Base-by-base conservation (phyloP, 768 basidiomycete species). In the Mycena pura region DNA sequence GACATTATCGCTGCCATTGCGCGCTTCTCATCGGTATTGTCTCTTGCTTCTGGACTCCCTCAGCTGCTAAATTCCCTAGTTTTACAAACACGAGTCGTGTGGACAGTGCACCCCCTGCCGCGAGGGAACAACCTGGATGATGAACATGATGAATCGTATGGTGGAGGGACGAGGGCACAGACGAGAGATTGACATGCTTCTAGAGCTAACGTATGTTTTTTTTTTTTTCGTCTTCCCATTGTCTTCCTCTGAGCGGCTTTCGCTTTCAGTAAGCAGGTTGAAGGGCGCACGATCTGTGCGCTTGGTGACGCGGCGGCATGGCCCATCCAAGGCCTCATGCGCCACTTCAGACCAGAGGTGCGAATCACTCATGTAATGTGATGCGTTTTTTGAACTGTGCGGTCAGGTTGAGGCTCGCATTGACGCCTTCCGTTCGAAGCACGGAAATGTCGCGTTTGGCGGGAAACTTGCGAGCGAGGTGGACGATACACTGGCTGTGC, bases 141-240 rank as follows among this genome's bases (percentile, higher is more conserved):
- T 91, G 87, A 96, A 98, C 77, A 98, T 99, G 95, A 99, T 99
- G 96, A 86, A 94, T 73, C 89, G 96, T 45, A 87, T 99, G 82
- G 93, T 92, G 17, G 91, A 93, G 71, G 96, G 96, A 3, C 86
- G 96, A 11, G 93, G 90, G 0, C 93, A 96, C 70, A 83, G 84
- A 65, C 89, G 96, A 59, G 96, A 99, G 80, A 98, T 99, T 59
- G 96, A 99, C 75, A 98, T 98, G 96, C 82, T 99, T 13, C 86
- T 96, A 27, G 96, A 99, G 76, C 75, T 98, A 41, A 98, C 95
- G 92, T 93, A 69, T 45, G 85, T 80, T 21, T 19, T 43, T 36
- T 60, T 44, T 38, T 36, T 40, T 22, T 39, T 79, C 15, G 19
- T 46, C 38, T 57, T 43, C 32, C 36, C 39, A 24, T 43, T 34